Conservation (phyloP, 306 rosid genomes). For the Lithocarpus polystachyus region DNA sequence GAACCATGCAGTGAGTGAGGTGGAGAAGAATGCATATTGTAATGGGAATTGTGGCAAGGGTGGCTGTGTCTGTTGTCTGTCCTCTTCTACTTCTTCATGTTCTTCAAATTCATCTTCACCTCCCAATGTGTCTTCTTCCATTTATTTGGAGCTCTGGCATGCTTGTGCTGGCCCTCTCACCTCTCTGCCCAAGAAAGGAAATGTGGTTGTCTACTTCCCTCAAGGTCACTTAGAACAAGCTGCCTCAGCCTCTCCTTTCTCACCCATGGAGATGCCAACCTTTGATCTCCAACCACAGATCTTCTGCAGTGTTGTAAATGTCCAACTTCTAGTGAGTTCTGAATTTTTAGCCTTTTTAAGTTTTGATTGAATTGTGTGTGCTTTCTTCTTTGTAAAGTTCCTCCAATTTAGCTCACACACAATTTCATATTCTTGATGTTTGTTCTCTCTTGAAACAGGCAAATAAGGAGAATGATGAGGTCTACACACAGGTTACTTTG, state of each 20-base stretch:
- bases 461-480: conserved; percentile 96
- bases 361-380: conserved; percentile 1
- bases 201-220: conserved; percentile 88
- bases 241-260: conserved; percentile 64
- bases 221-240: conserved; percentile 90
- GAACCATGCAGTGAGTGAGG: conserved; percentile 79
- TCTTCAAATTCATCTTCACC: conserved; percentile 60
- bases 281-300: conserved; percentile 84
- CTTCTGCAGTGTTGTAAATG: conserved; percentile 79
- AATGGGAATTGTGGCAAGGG: conserved; percentile 63
- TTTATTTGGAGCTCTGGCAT: conserved; percentile 88
- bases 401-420: background rate
- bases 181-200: conserved; percentile 85
- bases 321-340: conserved; percentile 80
- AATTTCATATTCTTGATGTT: conserved; percentile 1
- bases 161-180: conserved; percentile 99
- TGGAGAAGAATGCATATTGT: conserved; percentile 59
- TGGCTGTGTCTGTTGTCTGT: conserved; percentile 51
- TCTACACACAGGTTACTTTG: conserved; percentile 80
- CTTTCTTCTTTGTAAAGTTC: conserved; percentile 16
- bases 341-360: background rate
- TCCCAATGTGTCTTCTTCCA: conserved; percentile 52
- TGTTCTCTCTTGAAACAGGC: conserved; percentile 47
- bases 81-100: conserved; percentile 72
- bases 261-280: conserved; percentile 63